phyloP scores from a whole-genome alignment of 1,139 yeast genomes.

The Yamadazyma atlantica region DNA sequence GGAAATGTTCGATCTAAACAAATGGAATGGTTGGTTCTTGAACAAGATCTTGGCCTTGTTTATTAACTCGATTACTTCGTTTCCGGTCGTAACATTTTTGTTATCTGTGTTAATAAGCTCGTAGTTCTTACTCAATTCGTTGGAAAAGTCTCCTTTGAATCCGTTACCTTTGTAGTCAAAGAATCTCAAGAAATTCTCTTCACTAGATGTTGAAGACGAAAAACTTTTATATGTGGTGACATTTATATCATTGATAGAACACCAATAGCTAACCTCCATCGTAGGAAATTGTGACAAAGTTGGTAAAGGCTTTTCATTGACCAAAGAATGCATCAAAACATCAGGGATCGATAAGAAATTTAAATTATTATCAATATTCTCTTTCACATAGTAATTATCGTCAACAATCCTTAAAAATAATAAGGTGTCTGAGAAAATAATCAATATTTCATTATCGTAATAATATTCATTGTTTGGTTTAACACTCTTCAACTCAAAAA shows the following conservation, averaged over 20 bases:
- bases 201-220: conserved; percentile 16
- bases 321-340: conserved; percentile 82
- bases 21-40: conserved; percentile 83
- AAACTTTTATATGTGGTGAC: conserved; percentile 44
- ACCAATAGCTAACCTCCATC: conserved; percentile 69
- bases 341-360: conserved; percentile 71
- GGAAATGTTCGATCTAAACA: conserved; percentile 49
- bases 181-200: conserved; percentile 27
- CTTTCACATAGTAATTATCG: conserved; percentile 29
- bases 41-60: conserved; percentile 77
- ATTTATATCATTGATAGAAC: conserved; percentile 55
- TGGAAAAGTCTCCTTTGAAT: conserved; percentile 19
- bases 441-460: conserved; percentile 51
- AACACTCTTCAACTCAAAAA: conserved; percentile 54
- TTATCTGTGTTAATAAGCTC: conserved; percentile 19
- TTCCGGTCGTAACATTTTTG: conserved; percentile 19
- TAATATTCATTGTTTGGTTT: conserved; percentile 26
- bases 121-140: conserved; percentile 22
- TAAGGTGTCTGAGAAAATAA: conserved; percentile 77
- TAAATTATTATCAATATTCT: conserved; percentile 24
- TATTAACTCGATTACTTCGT: conserved; percentile 57
- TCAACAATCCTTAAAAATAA: conserved; percentile 59
- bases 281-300: conserved; percentile 54
- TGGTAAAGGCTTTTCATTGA: conserved; percentile 79
- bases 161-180: conserved; percentile 25